A percentile compares a stretch with the other conserved stretches of the same genome.
phyloP scores from a whole-genome alignment of 1,284 basidiomycete species.

The Gastroboletus turbinatus region DNA sequence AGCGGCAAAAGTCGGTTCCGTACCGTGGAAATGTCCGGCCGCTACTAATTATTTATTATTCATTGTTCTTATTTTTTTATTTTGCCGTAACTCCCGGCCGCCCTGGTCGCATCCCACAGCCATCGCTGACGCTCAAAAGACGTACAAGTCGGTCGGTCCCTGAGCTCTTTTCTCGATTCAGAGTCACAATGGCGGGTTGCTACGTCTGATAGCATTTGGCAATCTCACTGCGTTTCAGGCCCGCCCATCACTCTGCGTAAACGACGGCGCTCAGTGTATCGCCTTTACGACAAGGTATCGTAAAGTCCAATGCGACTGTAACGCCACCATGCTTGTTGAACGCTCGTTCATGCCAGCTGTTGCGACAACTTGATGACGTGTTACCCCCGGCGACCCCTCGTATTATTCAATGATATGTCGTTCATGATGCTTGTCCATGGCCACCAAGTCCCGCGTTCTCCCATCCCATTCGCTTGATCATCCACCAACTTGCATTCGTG shows the following conservation, averaged over 20 bases:
- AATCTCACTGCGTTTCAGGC: background rate
- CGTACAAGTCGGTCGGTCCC: slow-evolving; percentile 1
- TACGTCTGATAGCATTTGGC: background rate
- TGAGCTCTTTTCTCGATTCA: background rate
- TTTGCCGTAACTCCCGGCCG: slow-evolving; percentile 29
- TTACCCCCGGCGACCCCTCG: too few relatives aligned
- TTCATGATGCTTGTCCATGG: background rate
- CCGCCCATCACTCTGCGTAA: background rate
- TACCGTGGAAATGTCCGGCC: slow-evolving; percentile 23
- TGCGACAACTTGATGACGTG: slow-evolving; percentile 1
- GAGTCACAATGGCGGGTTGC: background rate
- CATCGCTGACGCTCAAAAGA: background rate
- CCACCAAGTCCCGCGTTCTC: slow-evolving; percentile 6
- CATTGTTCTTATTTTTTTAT: slow-evolving; percentile 19
- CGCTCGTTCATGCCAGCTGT: background rate
- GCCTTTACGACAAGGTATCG: background rate
- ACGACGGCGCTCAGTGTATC: background rate
- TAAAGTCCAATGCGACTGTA: background rate
- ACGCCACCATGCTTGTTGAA: background rate
- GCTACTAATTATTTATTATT: slow-evolving; percentile 33
- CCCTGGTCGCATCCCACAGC: slow-evolving; percentile 18
- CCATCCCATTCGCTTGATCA: background rate
- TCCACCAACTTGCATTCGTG: background rate
- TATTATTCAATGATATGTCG: background rate
- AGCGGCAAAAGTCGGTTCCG: slow-evolving; percentile 14